These are phyloP conservation scores for Malassezia nana DNA, from an alignment of 1,284 basidiomycete genomes.

Conservation along the genomic window DNA sequence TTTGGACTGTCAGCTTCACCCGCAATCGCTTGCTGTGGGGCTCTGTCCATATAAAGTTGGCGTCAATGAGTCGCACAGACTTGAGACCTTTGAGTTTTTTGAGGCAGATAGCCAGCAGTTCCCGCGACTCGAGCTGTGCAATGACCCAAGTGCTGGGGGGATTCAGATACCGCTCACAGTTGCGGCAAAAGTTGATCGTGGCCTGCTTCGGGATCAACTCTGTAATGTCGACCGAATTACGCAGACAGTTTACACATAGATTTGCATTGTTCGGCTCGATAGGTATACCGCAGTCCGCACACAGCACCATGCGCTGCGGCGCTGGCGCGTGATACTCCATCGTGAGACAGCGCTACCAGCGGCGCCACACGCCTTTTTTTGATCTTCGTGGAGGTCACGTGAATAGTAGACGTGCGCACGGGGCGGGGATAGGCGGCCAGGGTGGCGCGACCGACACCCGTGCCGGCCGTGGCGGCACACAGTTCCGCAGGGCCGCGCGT, in stretches of 20 bases:
- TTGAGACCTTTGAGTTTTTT: conserved; percentile 88
- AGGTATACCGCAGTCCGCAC: conserved; percentile 61
- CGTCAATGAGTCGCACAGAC: conserved; percentile 90
- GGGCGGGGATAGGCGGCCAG: too few species aligned
- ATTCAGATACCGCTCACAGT: conserved; percentile 89
- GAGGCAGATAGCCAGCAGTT: conserved; percentile 65
- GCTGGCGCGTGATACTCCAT: conserved; percentile 41
- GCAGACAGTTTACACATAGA: conserved; percentile 79
- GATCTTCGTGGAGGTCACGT: conserved; percentile 13
- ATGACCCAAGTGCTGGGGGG: conserved; percentile 80
- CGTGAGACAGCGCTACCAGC: neutral
- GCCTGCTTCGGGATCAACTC: conserved; percentile 98
- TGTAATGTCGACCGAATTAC: conserved; percentile 90
- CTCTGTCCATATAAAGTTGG: conserved; percentile 98
- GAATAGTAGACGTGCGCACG: neutral
- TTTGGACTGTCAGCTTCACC: conserved; percentile 92
- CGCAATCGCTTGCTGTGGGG: conserved; percentile 88
- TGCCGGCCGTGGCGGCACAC: neutral
- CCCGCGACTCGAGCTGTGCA: conserved; percentile 79
- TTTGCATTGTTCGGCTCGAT: conserved; percentile 94
- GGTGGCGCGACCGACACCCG: neutral
- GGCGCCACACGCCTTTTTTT: conserved; percentile 12
- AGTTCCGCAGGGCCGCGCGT: too few species aligned
- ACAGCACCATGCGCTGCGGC: conserved; percentile 47
- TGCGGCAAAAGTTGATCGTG: conserved; percentile 82